These are phyloP conservation scores for Lipomyces anomalus DNA, from an alignment of 805 yeast species.

Conservation along the genomic window DNA sequence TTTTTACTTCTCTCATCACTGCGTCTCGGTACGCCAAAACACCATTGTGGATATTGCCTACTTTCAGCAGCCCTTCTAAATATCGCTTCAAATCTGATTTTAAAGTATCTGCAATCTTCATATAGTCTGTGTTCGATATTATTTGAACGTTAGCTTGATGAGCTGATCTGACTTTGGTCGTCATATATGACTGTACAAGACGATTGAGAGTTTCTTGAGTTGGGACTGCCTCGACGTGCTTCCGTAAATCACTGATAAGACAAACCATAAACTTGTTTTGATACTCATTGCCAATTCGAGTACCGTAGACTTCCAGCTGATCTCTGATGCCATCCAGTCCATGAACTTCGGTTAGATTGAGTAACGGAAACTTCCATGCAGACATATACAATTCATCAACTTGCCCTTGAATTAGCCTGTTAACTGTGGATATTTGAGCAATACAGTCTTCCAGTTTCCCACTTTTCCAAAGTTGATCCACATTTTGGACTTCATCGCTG, in stretches of 20 bases:
- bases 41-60: conserved; percentile 38
- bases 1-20: conserved; percentile 65
- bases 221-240: conserved; percentile 49
- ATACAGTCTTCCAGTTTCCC: conserved; percentile 49
- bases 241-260: conserved; percentile 56
- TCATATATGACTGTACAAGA: conserved; percentile 32
- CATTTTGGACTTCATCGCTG: conserved; percentile 43
- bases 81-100: conserved; percentile 42
- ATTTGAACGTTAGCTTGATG: conserved; percentile 9
- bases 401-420: conserved; percentile 54
- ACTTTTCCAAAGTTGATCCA: conserved; percentile 42
- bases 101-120: conserved; percentile 37
- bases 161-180: conserved; percentile 14
- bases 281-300: conserved; percentile 66
- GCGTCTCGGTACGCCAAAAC: conserved; percentile 60
- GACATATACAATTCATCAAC: conserved; percentile 3
- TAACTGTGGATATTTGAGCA: conserved; percentile 51
- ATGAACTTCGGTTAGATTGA: conserved; percentile 42
- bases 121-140: conserved; percentile 36
- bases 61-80: conserved; percentile 47
- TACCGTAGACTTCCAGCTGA: conserved; percentile 49
- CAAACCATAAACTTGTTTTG: conserved; percentile 50
- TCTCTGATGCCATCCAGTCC: conserved; percentile 50
- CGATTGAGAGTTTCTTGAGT: conserved; percentile 47
- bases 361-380: conserved; percentile 33